Evolutionary conservation across 768 basidiomycete species (phyloP).

Genomic region (Lentinula lateritia): DNA sequence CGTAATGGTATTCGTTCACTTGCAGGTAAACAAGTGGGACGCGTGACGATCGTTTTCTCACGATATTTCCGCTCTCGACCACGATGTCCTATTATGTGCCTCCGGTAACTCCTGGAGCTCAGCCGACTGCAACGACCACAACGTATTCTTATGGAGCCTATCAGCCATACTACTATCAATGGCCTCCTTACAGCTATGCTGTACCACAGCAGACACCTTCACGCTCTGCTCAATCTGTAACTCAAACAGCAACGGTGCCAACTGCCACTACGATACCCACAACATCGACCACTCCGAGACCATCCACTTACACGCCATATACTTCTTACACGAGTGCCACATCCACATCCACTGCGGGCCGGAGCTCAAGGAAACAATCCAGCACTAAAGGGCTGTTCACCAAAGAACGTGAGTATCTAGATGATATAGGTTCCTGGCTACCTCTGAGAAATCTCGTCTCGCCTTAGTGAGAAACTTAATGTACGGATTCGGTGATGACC

Average conservation of each 20-base stretch:
- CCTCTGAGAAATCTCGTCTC: not conserved
- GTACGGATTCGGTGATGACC: constrained; percentile 93
- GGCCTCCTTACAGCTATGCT: constrained; percentile 66
- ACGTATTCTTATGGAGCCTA: constrained; percentile 67
- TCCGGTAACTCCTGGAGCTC: constrained; percentile 4
- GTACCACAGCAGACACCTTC: constrained; percentile 26
- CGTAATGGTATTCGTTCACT: too few species aligned
- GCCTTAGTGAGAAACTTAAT: constrained; percentile 71
- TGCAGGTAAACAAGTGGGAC: too few species aligned
- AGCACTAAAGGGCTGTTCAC: constrained; percentile 72
- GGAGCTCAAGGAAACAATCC: constrained; percentile 57
- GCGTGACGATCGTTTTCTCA: not conserved
- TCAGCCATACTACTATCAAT: constrained; percentile 50
- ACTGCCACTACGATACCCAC: constrained; percentile 24
- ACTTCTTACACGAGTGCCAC: constrained; percentile 35
- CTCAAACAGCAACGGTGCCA: constrained; percentile 21
- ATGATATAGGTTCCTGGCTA: constrained; percentile 11
- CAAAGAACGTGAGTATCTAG: constrained; percentile 63
- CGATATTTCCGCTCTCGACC: not conserved
- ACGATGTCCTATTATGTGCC: constrained; percentile 11
- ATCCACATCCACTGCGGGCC: constrained; percentile 35
- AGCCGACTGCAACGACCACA: constrained; percentile 32
- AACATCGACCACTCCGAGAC: constrained; percentile 17
- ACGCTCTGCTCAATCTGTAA: constrained; percentile 19
- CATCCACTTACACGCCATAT: constrained; percentile 53